Evolutionary conservation across 176 grass and related monocot species (phyloP).

Genomic region (Ensete ventricosum): DNA sequence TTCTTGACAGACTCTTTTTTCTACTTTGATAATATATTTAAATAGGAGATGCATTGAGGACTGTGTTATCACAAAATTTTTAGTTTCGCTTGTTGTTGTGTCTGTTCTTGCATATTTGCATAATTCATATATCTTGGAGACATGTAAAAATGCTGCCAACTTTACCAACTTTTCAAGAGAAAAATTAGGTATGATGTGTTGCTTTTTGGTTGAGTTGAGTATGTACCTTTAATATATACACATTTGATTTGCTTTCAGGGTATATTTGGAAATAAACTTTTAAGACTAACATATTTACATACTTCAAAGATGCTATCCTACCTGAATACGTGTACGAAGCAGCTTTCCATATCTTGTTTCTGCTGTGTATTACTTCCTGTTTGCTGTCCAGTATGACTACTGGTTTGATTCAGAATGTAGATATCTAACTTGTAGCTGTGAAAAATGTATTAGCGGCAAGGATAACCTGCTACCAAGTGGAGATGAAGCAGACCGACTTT

Average conservation of each 20-base stretch:
- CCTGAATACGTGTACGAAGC: too few relatives aligned
- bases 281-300: neutral
- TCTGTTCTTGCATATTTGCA: neutral
- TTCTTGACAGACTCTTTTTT: too few relatives aligned
- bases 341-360: too few relatives aligned
- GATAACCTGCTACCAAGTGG: slow-evolving; percentile 84
- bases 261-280: neutral
- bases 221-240: too few relatives aligned
- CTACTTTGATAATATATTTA: neutral
- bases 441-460: slow-evolving; percentile 43
- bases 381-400: neutral
- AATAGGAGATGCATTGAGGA: neutral
- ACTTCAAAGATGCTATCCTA: too few relatives aligned
- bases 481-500: slow-evolving; percentile 79
- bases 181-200: neutral
- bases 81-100: neutral
- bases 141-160: neutral
- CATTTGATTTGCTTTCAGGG: too few relatives aligned
- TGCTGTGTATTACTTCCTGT: neutral
- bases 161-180: neutral
- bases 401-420: neutral
- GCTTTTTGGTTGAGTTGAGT: neutral
- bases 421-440: neutral
- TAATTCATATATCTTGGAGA: neutral
- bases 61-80: neutral